phyloP scores from a whole-genome alignment of 805 yeast genomes.

The Ogataea minuta region DNA sequence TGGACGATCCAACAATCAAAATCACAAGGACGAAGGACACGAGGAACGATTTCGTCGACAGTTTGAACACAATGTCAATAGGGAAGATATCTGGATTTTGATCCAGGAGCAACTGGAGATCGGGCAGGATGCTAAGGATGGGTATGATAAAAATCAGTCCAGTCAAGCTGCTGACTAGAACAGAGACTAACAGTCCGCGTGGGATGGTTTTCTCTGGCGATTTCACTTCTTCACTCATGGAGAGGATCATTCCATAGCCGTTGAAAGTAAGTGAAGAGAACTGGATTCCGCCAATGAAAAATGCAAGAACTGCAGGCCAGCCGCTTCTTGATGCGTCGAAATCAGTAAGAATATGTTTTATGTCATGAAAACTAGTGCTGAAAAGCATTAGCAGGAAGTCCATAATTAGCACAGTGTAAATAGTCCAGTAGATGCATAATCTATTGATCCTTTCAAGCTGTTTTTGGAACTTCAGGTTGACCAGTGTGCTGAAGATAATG shows the following conservation, averaged over 20 bases:
- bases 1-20: conserved; percentile 63
- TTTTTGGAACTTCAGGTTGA: conserved; percentile 60
- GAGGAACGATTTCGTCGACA: conserved; percentile 64
- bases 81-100: conserved; percentile 71
- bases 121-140: conserved; percentile 68
- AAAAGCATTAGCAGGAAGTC: conserved; percentile 60
- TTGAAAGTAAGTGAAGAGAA: conserved; percentile 77
- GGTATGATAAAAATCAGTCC: conserved; percentile 76
- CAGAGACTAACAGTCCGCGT: conserved; percentile 65
- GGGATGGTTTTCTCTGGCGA: conserved; percentile 75
- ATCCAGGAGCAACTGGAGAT: conserved; percentile 53
- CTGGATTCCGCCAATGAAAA: conserved; percentile 77
- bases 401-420: conserved; percentile 65
- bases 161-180: conserved; percentile 59
- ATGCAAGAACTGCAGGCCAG: conserved; percentile 70
- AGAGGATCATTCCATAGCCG: conserved; percentile 79
- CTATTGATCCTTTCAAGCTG: conserved; percentile 63
- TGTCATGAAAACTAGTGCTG: conserved; percentile 56
- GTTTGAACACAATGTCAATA: conserved; percentile 69
- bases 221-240: conserved; percentile 80
- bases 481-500: conserved; percentile 56
- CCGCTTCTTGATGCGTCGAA: conserved; percentile 75
- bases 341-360: conserved; percentile 57
- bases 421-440: conserved; percentile 72
- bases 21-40: conserved; percentile 69